phyloP scores from a whole-genome alignment of 306 rosid genomes.

The Malus sylvestris region DNA sequence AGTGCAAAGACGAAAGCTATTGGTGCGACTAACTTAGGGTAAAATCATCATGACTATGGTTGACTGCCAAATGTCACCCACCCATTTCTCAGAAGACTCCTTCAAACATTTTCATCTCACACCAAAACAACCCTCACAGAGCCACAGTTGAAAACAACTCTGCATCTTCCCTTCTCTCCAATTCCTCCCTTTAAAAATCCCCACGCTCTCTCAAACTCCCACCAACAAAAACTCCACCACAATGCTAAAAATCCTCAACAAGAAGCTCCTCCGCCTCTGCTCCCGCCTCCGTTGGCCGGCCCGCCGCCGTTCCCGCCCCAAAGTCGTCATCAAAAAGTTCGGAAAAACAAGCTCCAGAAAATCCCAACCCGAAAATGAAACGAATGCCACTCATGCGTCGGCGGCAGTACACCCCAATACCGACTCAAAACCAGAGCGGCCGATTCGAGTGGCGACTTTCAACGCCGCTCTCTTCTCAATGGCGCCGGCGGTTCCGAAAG shows the following conservation, averaged over 20 bases:
- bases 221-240: not conserved
- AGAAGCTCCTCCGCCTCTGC: slow-evolving; percentile 54
- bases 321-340: slow-evolving; percentile 36
- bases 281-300: slow-evolving; percentile 53
- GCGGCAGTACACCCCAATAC: slow-evolving; percentile 45
- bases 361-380: slow-evolving; percentile 18
- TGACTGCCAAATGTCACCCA: slow-evolving; percentile 37
- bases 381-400: slow-evolving; percentile 20
- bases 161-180: not conserved
- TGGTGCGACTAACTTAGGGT: no score
- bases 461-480: slow-evolving; percentile 94
- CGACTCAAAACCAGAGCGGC: slow-evolving; percentile 10
- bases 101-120: not conserved
- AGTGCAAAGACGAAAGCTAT: no score
- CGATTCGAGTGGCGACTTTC: slow-evolving; percentile 68
- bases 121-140: not conserved
- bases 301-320: slow-evolving; percentile 42
- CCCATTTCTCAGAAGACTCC: slow-evolving; percentile 11
- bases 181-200: not conserved
- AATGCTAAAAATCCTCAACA: slow-evolving; percentile 55
- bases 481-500: slow-evolving; percentile 67
- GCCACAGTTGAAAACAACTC: slow-evolving; percentile 22
- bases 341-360: slow-evolving; percentile 23
- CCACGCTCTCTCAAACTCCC: slow-evolving; percentile 12
- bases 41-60: not conserved